Base-by-base conservation (phyloP, 192 early-diverging fungal species). In the Entomortierella lignicola region DNA sequence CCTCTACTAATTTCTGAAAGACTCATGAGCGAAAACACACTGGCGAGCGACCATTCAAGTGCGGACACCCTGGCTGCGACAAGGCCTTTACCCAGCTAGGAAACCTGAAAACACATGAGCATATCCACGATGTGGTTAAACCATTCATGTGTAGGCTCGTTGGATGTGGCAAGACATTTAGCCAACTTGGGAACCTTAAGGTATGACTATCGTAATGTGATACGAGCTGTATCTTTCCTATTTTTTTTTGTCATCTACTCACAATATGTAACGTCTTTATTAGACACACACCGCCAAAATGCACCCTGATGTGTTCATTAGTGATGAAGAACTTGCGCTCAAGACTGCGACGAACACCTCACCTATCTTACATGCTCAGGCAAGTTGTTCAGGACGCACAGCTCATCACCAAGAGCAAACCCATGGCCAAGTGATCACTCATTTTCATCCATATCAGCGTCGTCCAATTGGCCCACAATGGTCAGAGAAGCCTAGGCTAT, bases 1-100 rank as follows among this genome's bases (percentile, higher is more conserved):
- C 4, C 34, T 4, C 34, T n/a, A n/a, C n/a, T n/a, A 37, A 37
- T 10, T 37, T 10, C 34, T 37, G 4, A 10, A 4, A 72, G 70
- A 72, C 70, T 18, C 70, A 72, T 34, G 70, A 72, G 25, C 60
- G 70, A 15, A 72, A 72, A 34, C 70, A 72, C 30, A 72, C 70
- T 20, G 80, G 71, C 48, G 79, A 71, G 25, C 23, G 57, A 12
- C 60, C 60, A 32, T 79, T 63, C 39, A 65, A 73, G 34, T 96
- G 94, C 80, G 81, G 84, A 31, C 67, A 85, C 25, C 70, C 85
- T 6, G 88, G 82, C n/a, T 95, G 94, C 66, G 82, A 69, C 55
- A 90, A 89, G 75, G 81, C 88, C 30, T 95, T 95, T 71, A 89
- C 88, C 26, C 92, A 96, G 79, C 80, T 90, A 44, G 93, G 93